Conservation (phyloP, 1,139 yeast genomes). For the Geotrichum reessii region DNA sequence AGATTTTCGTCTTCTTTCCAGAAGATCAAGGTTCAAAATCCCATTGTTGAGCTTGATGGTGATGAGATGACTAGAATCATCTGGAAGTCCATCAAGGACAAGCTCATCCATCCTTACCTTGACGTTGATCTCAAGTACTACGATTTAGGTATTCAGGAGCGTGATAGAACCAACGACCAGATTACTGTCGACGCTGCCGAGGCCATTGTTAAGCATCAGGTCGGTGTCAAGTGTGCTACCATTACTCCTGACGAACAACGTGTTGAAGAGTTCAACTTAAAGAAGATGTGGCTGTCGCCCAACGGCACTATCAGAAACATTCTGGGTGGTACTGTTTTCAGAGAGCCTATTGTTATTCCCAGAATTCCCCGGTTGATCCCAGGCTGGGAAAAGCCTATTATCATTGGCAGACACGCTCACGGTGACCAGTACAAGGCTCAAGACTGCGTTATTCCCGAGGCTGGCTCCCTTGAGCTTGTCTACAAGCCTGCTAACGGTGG, state of each 20-base stretch:
- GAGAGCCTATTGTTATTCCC: constrained; percentile 92
- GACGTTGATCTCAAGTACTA: constrained; percentile 86
- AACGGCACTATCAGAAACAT: constrained; percentile 95
- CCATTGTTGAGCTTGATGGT: constrained; percentile 94
- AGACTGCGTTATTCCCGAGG: constrained; percentile 68
- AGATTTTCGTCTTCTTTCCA: constrained; percentile 22
- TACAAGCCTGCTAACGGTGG: constrained; percentile 70
- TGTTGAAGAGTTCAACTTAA: constrained; percentile 80
- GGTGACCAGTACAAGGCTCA: constrained; percentile 97
- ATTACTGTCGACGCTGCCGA: constrained; percentile 86
- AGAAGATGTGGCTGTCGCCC: constrained; percentile 96
- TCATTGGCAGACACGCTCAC: constrained; percentile 94
- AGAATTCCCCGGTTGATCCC: constrained; percentile 86
- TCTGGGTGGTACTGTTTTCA: constrained; percentile 91
- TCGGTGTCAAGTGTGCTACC: constrained; percentile 95
- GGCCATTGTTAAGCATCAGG: constrained; percentile 83
- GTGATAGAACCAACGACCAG: constrained; percentile 83
- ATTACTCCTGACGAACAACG: constrained; percentile 96
- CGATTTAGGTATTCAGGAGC: constrained; percentile 77
- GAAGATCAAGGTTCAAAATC: constrained; percentile 77
- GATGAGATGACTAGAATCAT: constrained; percentile 94
- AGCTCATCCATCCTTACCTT: constrained; percentile 76
- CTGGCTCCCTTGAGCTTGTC: constrained; percentile 73
- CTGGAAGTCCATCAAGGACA: constrained; percentile 75
- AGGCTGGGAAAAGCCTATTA: constrained; percentile 90